These are phyloP conservation scores for Trametes hirsuta DNA, from an alignment of 1,284 basidiomycete genomes.

Conservation along the genomic window DNA sequence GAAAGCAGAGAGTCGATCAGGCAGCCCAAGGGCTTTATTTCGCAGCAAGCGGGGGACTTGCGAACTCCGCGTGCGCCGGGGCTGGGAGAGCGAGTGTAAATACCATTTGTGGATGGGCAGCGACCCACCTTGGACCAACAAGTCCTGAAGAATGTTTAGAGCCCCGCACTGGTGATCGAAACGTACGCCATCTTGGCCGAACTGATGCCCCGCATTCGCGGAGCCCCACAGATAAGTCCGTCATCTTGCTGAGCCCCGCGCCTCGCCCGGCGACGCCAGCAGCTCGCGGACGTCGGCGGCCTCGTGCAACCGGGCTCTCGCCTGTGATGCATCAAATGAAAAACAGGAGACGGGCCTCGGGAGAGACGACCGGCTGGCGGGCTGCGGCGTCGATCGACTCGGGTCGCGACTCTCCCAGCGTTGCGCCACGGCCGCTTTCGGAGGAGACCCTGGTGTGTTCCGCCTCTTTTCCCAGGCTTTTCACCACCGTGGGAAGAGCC, in stretches of 20 bases:
- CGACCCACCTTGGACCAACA: constrained; percentile 21
- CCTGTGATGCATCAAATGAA: background rate
- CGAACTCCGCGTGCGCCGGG: background rate
- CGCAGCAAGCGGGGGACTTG: background rate
- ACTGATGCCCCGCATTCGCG: constrained; percentile 15
- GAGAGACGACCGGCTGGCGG: background rate
- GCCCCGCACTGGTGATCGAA: constrained; percentile 8
- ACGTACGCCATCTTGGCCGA: constrained; percentile 1
- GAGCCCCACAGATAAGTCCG: constrained; percentile 13
- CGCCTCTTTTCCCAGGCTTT: background rate
- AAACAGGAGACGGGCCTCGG: background rate
- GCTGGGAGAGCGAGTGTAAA: background rate
- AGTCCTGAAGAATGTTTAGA: constrained; percentile 10
- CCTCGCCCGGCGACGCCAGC: background rate
- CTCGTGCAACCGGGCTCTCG: background rate
- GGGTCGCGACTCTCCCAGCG: constrained; percentile 3
- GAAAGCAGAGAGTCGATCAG: background rate
- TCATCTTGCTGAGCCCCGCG: background rate
- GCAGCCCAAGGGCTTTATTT: background rate
- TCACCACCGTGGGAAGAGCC: background rate
- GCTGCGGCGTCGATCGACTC: background rate
- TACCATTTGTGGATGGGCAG: background rate
- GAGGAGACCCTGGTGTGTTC: background rate
- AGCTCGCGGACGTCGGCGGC: background rate
- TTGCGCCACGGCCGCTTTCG: constrained; percentile 6